Base-by-base conservation (phyloP, 345 rosid genomes). In the Eucalyptus erythrocorys region DNA sequence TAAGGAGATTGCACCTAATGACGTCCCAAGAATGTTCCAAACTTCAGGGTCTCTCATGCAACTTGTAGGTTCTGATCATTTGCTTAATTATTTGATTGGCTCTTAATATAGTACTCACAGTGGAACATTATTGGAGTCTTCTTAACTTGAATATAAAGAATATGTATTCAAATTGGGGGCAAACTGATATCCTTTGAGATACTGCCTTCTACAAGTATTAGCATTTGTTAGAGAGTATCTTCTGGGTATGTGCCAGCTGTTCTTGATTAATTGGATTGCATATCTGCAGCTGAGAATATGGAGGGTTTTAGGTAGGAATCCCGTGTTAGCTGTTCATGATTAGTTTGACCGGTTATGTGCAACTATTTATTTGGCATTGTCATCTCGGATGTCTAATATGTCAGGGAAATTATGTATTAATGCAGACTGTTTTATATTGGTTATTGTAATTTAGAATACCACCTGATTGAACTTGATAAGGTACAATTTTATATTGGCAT, bases 1-100 rank as follows among this genome's bases (percentile, higher is more conserved):
- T 71, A 97, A 93, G 92, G 99, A 98, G 96, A 92, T 98, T 89
- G 91, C 94, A 34, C 97, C 97, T 30, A 94, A 95, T 90, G 98
- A 96, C 88, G 90, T 94, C 90, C 94, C 96, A 86, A 92, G 88
- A 92, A 98, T 98, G 99, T 97, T 97, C 89, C 96, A 94, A 92
- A 90, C 95, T 81, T 93, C 98, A 59, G 95, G 92, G 87, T 92
- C 98, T 85, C 97, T 98, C 48, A 88, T 94, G 89, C 98, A 97
- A 90, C 97, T 98, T 80, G 99, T 98, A 95, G 88, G 98, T 94
- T 93, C 90, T 89, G 86, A 88, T 87, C 57, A 45, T 80, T 53
- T 57, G 79, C 40, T n/a, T 87, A 71, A 51, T 55, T 90, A 27
- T 47, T 57, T 13, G 3, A 17, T 82, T 87, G 87, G 14, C 85